These are phyloP conservation scores for Penicillium malachiteum DNA, from an alignment of 495 filamentous ascomycete genomes.

Conservation along the genomic window DNA sequence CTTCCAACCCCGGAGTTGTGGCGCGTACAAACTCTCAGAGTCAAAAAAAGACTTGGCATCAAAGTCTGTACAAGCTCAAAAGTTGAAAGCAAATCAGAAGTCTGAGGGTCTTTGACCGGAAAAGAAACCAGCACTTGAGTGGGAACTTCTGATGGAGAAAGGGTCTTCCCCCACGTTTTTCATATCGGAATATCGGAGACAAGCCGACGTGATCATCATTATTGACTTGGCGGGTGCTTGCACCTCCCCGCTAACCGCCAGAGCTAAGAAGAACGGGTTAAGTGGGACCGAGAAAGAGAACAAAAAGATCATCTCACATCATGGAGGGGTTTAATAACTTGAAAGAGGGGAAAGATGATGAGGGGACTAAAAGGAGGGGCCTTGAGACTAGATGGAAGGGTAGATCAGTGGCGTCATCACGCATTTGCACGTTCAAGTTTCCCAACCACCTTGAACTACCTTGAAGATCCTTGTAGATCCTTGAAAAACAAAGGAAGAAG, in stretches of 20 bases:
- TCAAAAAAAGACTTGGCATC: neutral
- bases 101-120: neutral
- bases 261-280: neutral
- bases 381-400: neutral
- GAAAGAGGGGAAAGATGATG: neutral
- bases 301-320: neutral
- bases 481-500: too few species aligned
- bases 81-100: neutral
- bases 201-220: neutral
- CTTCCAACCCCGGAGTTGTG: slow-evolving; percentile 3
- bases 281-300: neutral
- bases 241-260: neutral
- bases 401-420: slow-evolving; percentile 4
- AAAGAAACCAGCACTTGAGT: neutral
- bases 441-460: too few species aligned
- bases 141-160: too few species aligned
- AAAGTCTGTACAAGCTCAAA: slow-evolving; percentile 4
- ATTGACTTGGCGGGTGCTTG: neutral
- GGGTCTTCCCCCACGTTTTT: slow-evolving; percentile 11
- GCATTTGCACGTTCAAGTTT: neutral
- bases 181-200: neutral
- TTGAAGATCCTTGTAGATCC: too few species aligned
- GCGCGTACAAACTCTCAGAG: too few species aligned
- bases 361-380: neutral
- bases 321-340: neutral